Base-by-base conservation (phyloP, 805 yeast species). In the Lipomyces oligophaga region DNA sequence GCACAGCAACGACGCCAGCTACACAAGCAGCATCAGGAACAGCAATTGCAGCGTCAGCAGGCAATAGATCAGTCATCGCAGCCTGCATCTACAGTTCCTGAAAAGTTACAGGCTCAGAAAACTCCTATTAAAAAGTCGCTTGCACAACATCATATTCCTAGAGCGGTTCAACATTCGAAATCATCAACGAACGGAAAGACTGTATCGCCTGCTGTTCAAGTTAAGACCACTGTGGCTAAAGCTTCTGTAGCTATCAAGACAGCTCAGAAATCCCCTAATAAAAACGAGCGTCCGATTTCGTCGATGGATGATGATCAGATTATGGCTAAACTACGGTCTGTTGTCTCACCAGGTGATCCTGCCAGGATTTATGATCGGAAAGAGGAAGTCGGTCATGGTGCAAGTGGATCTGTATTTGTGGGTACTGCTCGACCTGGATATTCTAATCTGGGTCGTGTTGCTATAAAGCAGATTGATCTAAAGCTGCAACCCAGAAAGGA, bases 391-490 rank as follows among this genome's bases (percentile, higher is more conserved):
- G 99, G 99, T 15, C 97, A 93, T 69, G 99, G 99, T 60, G 99
- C 99, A 0, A 79, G 89, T 54, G 99, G 98, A 16, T 87, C 94
- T 2, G 99, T 93, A 16, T 93, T 84, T 62, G 58, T 59, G 13
- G 62, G 62, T 13, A 16, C 54, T 7, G 48, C 58, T 11, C 40
- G 41, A 3, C 43, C 49, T 15, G 46, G 35, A 10, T 15, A 41
- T 37, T 31, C 44, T 30, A 31, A 38, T 18, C 38, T 30, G 33
- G 13, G 55, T 43, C 71, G 88, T 39, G 96, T 93, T 38, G 99
- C 99, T 6, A 87, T 93, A 52, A 93, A 93, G 67, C 97, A 93
- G 68, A 93, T 93, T 85, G 94, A 93, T 60, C 69, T 93, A 43
- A 80, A 83, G 43, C 81, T 80, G 33, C 98, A 93, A 70, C 95